Base-by-base conservation (phyloP, 2,329 filamentous ascomycete genomes). In the Fonsecaea nubica region DNA sequence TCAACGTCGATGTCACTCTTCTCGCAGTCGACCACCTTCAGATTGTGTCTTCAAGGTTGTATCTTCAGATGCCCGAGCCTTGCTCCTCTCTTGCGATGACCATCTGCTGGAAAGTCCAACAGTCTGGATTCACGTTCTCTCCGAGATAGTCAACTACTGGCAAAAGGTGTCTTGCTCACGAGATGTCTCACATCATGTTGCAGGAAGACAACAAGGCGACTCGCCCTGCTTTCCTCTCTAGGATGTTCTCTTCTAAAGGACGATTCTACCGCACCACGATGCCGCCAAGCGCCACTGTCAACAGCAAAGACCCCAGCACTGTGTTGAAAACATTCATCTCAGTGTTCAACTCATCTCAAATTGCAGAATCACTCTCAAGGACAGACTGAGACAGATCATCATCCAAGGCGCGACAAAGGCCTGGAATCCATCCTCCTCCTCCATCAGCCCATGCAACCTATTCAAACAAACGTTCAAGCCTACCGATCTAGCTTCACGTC, bases 381-480 rank as follows among this genome's bases (percentile, higher is more conserved):
- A 59, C 57, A 50, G 45, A 59, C 57, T 59, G 40, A 59, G 57
- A 59, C 40, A 59, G 7, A 59, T 59, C 40, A 45, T 59, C 25
- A 45, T 59, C 57, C 15, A 48, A 36, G 57, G 40, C 30, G 57
- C 57, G 15, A 50, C 45, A 40, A 50, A 33, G 33, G 40, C 57
- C 30, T 21, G 57, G 38, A 59, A 58, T 42, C 21, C 36, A 42
- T 58, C 55, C 1, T 25, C 55, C 36, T 42, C 7, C 33, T 59
- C 30, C 30, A 33, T 59, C 57, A 45, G 30, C 12, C 57, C 21
- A n/a, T 25, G 13, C 30, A 33, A 36, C 57, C 40, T 59, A 15
- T 59, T 59, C 30, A 33, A 50, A 59, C 57, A 50, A 59, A n/a
- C 33, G 40, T 59, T 50, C 57, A 36, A 12, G 9, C 33, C 40